Evolutionary conservation across 192 early-diverging fungal species (phyloP).

Genomic region (Coemansia umbellata): DNA sequence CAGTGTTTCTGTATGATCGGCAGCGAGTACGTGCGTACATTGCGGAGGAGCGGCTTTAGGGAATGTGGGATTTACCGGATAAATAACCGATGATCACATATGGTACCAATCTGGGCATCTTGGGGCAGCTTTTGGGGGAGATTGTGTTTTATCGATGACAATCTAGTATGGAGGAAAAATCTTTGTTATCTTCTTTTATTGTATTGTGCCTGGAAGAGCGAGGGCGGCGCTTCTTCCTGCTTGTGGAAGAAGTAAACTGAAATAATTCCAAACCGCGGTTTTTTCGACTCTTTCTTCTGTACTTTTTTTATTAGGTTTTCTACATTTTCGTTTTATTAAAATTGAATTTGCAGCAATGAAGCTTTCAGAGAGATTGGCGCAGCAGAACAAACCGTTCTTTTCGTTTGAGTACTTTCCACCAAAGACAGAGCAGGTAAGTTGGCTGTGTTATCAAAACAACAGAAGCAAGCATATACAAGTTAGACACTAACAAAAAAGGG

Average conservation of each 20-base stretch:
- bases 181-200: too few species aligned
- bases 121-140: too few species aligned
- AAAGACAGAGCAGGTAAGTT: slow-evolving; percentile 82
- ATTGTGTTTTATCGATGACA: neutral
- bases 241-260: slow-evolving; percentile 7
- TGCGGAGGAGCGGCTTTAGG: neutral
- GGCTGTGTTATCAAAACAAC: too few species aligned
- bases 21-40: slow-evolving; percentile 32
- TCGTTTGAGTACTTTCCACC: slow-evolving; percentile 99
- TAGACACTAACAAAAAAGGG: too few species aligned
- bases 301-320: neutral
- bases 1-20: slow-evolving; percentile 41
- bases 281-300: neutral
- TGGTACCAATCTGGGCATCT: slow-evolving; percentile 12
- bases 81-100: neutral
- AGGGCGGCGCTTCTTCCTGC: too few species aligned
- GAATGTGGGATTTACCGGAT: too few species aligned
- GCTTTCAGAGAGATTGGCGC: slow-evolving; percentile 62
- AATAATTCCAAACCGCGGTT: neutral
- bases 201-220: too few species aligned
- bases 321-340: neutral
- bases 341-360: too few species aligned
- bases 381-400: slow-evolving; percentile 58
- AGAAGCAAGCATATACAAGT: too few species aligned
- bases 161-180: neutral